Base-by-base conservation (phyloP, 805 yeast species). In the Candida oleophila region DNA sequence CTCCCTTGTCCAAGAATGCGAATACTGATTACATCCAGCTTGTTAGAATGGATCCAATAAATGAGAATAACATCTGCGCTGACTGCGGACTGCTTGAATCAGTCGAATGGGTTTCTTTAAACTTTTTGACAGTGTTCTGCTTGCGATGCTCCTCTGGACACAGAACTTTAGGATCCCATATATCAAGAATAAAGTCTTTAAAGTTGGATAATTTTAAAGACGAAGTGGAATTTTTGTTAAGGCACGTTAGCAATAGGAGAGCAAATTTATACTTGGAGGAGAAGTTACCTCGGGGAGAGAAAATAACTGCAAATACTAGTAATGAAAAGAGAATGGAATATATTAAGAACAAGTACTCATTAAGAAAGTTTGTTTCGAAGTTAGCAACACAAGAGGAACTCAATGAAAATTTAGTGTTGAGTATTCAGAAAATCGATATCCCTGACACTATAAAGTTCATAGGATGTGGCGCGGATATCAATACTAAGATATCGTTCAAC, bases 81-180 rank as follows among this genome's bases (percentile, higher is more conserved):
- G 98, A 91, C 57, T 91, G 98, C 69, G 84, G 85, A 0, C 59
- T 81, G 2, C 56, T 64, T 0, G 80, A 75, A 14, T 67, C 78
- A 12, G 95, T 87, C 14, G 96, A 90, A 54, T 91, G 97, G 97
- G 77, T 92, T 3, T 87, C 96, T 0, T 72, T 89, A 48, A 90
- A 87, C 56, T 64, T 85, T 37, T 65, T 89, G 45, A 81, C 82
- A 22, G 80, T 85, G 2, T 71, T 92, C 21, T 91, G 98, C 64
- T 83, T 89, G 39, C 82, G 83, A 43, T 91, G 98, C 57, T 83
- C 96, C 0, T 90, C 96, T 0, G 82, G 84, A n/a, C 97, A 91
- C 63, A 73, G 97, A 46, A 83, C 89, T 18, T 64, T 92, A 60
- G 97, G 97, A 0, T 76, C 96, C 0, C 90, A 86, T 52, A 75